Evolutionary conservation across 2,329 filamentous ascomycete genomes (phyloP), one percentile per base, ranked within the genome.

Genomic region (Ophiostoma himal-ulmi): DNA sequence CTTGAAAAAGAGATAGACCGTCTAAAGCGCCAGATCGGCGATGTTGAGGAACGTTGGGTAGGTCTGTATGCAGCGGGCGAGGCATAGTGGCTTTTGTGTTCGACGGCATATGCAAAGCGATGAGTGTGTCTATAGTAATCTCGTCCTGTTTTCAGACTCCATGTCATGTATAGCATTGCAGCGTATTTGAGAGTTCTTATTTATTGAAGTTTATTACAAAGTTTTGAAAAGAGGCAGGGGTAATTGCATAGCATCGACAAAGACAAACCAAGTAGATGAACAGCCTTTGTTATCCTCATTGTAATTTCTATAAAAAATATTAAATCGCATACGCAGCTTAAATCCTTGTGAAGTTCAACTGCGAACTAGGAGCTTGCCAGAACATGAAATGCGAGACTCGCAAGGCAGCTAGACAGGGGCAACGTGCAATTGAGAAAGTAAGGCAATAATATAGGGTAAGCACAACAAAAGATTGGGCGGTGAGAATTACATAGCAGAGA

Each of bases 1-100:
- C 79, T 97, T 70, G 91, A 90, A 60, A 83, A 82, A 48, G 94
- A 97, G 81, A 94, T 96, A 73, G 86, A 88, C 73, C 83, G 82
- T 37, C 80, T 93, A 14, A 89, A 84, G 74, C 82, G 82, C n/a
- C 86, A 88, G 75, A 84, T 95, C 6, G 84, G 83, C 0, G 85
- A 85, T 22, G 83, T 94, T 5, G 91, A 94, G 73, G 78, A 83
- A 70, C 78, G 81, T 41, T 87, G 84, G 84, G 82, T 86, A 73
- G 84, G 82, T 2, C 76, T 86, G 0, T 88, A 87, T 74, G 74
- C 78, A 13, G 76, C 76, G 1, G 71, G 69, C 8, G 52, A 67
- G 5, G 39, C 69, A 8, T 71, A 65, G 68, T 48, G 37, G 62
- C 44, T 39, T 70, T 64, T 44, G 70, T 57, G 30, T 41, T 37